A percentile compares a stretch with the other conserved stretches of the same genome.
Conservation (phyloP, 257 asterid genomes). For the Solanum sejunctum region DNA sequence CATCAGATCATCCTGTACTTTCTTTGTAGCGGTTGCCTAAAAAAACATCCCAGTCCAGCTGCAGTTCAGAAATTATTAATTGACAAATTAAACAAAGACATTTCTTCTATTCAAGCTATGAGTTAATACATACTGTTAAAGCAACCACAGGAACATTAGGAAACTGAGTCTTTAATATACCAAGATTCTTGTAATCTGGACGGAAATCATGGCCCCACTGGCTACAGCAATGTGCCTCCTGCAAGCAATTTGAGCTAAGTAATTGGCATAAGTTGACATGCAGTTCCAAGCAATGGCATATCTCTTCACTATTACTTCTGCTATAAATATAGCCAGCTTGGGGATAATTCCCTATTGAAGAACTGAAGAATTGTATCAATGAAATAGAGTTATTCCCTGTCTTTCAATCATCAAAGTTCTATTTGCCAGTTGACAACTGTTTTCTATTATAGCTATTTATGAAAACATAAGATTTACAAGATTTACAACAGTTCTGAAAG, state of each 20-base stretch:
- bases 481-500: background rate
- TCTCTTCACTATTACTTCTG: background rate
- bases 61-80: background rate
- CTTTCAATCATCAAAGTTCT: background rate
- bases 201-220: slow-evolving; percentile 99
- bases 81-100: background rate
- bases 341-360: background rate
- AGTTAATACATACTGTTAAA: slow-evolving; percentile 56
- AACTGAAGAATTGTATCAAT: background rate
- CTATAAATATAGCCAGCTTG: background rate
- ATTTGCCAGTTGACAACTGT: background rate
- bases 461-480: background rate
- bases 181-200: slow-evolving; percentile 96
- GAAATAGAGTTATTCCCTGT: background rate
- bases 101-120: background rate
- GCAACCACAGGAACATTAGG: slow-evolving; percentile 88
- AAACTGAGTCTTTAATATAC: slow-evolving; percentile 94
- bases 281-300: background rate
- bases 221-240: slow-evolving; percentile 99
- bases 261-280: background rate
- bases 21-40: slow-evolving; percentile 93
- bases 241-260: slow-evolving; percentile 8
- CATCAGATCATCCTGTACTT: slow-evolving; percentile 88
- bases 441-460: background rate
- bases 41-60: background rate